These are phyloP conservation scores for Periconia sp. DNA, from an alignment of 2,329 filamentous ascomycete species.

Conservation along the genomic window DNA sequence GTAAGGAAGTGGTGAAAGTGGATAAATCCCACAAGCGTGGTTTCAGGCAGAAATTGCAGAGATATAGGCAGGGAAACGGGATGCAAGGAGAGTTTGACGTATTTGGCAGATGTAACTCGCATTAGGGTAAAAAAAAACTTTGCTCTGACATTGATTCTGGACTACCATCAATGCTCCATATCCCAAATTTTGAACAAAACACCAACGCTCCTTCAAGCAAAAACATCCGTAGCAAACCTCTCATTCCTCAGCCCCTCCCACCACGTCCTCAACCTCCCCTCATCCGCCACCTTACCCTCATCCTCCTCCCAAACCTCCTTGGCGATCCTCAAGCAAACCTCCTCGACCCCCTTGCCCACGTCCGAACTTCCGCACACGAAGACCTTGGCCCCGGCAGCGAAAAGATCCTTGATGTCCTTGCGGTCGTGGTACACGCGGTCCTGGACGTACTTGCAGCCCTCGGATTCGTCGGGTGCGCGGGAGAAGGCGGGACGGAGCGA, in stretches of 20 bases:
- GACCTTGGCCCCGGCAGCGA: constrained; percentile 55
- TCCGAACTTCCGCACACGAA: constrained; percentile 65
- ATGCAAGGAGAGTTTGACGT: too few species aligned
- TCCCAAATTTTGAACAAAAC: not conserved
- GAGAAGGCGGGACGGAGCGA: constrained; percentile 64
- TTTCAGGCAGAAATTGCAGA: too few species aligned
- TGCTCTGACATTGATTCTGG: not conserved
- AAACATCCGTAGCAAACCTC: constrained; percentile 52
- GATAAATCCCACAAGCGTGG: too few species aligned
- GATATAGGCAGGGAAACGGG: too few species aligned
- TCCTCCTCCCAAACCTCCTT: constrained; percentile 45
- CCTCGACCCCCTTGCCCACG: constrained; percentile 50
- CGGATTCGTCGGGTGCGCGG: constrained; percentile 42
- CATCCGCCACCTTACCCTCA: constrained; percentile 38
- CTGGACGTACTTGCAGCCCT: constrained; percentile 57
- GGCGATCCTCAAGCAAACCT: constrained; percentile 46
- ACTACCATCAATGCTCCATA: not conserved
- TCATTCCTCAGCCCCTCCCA: constrained; percentile 49
- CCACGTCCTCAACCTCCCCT: constrained; percentile 49
- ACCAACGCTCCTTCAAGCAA: constrained; percentile 24
- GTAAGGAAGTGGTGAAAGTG: too few species aligned
- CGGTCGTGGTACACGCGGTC: constrained; percentile 54
- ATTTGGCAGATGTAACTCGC: too few species aligned
- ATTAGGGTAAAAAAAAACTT: too few species aligned
- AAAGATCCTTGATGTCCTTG: constrained; percentile 49